Evolutionary conservation across 2,329 filamentous ascomycete genomes (phyloP).

Genomic region (Scorias spongiosa): DNA sequence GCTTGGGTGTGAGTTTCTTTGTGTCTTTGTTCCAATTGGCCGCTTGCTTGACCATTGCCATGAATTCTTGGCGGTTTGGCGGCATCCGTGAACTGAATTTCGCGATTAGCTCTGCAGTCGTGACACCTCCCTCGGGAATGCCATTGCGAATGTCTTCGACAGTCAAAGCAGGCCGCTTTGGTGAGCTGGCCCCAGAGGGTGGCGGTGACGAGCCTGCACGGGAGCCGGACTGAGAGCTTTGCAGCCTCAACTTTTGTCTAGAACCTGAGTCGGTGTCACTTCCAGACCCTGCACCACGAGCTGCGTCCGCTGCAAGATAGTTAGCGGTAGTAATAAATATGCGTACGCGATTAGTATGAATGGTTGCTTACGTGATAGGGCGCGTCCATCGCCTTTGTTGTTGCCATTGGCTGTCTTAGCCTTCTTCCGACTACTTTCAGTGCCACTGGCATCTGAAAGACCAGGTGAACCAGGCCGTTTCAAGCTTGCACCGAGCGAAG

Average conservation of each 20-base stretch:
- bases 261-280: constrained; percentile 58
- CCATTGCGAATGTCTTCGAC: constrained; percentile 29
- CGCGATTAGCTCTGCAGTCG: constrained; percentile 24
- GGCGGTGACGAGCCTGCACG: constrained; percentile 19
- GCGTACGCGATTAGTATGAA: constrained; percentile 1
- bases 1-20: constrained; percentile 12
- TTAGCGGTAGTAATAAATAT: constrained; percentile 1
- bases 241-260: constrained; percentile 43
- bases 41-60: constrained; percentile 27
- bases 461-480: constrained; percentile 81
- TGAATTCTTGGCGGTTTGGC: constrained; percentile 26
- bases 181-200: constrained; percentile 4
- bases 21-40: constrained; percentile 13
- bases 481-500: constrained; percentile 40
- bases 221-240: constrained; percentile 29
- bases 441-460: constrained; percentile 79
- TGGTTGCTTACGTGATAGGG: constrained; percentile 12
- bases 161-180: constrained; percentile 22
- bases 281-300: constrained; percentile 38
- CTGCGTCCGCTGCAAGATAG: constrained; percentile 5
- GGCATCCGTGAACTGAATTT: constrained; percentile 27
- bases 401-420: constrained; percentile 24
- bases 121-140: constrained; percentile 30
- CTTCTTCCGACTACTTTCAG: constrained; percentile 74
- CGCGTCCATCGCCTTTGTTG: constrained; percentile 6